Evolutionary conservation across 345 rosid genomes (phyloP), one percentile per base, ranked within the genome.

Genomic region (Dipteronia dyeriana): DNA sequence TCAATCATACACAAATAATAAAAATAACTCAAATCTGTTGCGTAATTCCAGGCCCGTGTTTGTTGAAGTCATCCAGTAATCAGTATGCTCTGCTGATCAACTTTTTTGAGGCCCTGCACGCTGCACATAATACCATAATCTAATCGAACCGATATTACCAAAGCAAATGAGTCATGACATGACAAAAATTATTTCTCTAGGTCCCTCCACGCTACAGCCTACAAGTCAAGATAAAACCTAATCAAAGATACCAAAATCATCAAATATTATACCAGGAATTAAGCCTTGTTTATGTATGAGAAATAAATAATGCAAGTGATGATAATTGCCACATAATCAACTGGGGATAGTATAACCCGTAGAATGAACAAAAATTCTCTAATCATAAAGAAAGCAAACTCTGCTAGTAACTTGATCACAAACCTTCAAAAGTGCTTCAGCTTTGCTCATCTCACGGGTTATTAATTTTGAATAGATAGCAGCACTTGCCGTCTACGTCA

Each of bases 371-470:
- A 34, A 47, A 22, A 19, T 20, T 49, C 11, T 29, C 14, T 34
- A 69, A 70, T 5, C 12, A 25, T 45, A 25, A 45, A 76, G 63
- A 73, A 61, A 38, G 71, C n/a, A 68, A 60, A 64, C 51, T 5
- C 60, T 41, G 26, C 43, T 67, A 71, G 4, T 14, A 78, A 66
- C 16, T 68, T 70, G 54, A 67, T 71, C 19, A 73, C 82, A 70
- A 75, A 92, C 97, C 98, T 96, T 96, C 73, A 96, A 85, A 76
- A 94, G 95, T 77, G 99, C 98, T 91, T 96, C 99, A 74, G 97
- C 98, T 89, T 93, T 92, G 90, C 99, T 94, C 99, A 96, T 96
- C 89, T 94, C 97, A 75, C 97, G 92, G 85, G 95, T 96, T 57
- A 96, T 95, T 79, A 96, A 94, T 89, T 92, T 94, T 8, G 94